Conservation (phyloP, 768 basidiomycete genomes). For the Megacollybia marginata region DNA sequence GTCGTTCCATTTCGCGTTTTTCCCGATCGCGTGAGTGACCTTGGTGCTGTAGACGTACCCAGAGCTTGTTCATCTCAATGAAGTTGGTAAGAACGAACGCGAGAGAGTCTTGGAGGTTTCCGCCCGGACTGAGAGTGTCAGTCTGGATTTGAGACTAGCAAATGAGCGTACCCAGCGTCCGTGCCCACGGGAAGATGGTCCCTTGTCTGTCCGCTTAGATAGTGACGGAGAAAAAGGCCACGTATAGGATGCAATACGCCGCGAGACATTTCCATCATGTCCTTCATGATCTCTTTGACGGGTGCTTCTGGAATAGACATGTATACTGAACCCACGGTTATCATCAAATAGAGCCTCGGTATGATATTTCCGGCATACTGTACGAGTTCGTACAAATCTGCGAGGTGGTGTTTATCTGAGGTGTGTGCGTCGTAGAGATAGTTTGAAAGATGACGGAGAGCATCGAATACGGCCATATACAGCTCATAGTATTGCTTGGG, state of each 20-base stretch:
- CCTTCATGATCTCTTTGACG: constrained; percentile 99
- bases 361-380: constrained; percentile 98
- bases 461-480: constrained; percentile 99
- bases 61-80: constrained; percentile 99
- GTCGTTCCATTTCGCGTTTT: constrained; percentile 93
- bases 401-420: constrained; percentile 87
- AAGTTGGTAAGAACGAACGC: constrained; percentile 96
- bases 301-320: constrained; percentile 98
- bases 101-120: constrained; percentile 92
- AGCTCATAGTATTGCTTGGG: constrained; percentile 78
- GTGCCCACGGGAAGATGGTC: constrained; percentile 89
- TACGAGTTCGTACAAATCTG: constrained; percentile 98
- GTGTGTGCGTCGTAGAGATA: constrained; percentile 96
- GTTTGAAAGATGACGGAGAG: constrained; percentile 87
- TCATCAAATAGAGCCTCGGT: constrained; percentile 94
- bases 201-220: constrained; percentile 93
- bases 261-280: constrained; percentile 99
- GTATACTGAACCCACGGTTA: constrained; percentile 98
- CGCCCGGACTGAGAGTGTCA: constrained; percentile 53
- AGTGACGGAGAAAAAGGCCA: constrained; percentile 92
- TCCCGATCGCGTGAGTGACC: constrained; percentile 96
- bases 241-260: constrained; percentile 97
- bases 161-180: constrained; percentile 59
- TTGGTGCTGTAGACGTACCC: constrained; percentile 97
- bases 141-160: background rate